Conservation (phyloP, 768 basidiomycete genomes). For the Boletus insuetus region DNA sequence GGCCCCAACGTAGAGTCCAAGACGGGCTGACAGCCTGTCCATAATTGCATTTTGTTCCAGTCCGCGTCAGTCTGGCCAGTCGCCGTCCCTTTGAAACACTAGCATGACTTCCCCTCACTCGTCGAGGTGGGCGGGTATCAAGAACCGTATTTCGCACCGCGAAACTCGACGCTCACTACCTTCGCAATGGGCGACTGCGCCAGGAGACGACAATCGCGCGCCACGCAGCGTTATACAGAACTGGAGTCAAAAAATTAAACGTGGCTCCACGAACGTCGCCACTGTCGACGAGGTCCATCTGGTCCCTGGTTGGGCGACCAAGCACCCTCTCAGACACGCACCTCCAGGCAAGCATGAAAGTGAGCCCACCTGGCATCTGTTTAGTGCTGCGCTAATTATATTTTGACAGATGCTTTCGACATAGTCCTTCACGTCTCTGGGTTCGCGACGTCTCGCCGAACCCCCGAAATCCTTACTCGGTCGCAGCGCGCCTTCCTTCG, state of each 20-base stretch:
- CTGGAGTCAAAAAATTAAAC: constrained; percentile 55
- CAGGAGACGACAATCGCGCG: constrained; percentile 22
- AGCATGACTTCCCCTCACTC: constrained; percentile 30
- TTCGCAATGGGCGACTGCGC: constrained; percentile 10
- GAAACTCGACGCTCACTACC: constrained; percentile 35
- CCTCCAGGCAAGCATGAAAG: constrained; percentile 26
- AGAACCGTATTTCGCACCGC: constrained; percentile 48
- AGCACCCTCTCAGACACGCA: constrained; percentile 38
- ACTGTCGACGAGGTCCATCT: constrained; percentile 49
- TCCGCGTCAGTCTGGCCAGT: background rate
- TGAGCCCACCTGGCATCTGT: constrained; percentile 2
- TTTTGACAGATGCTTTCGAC: constrained; percentile 53
- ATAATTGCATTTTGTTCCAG: constrained; percentile 13
- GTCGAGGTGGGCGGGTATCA: constrained; percentile 38
- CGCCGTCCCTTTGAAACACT: constrained; percentile 1
- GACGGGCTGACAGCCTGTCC: background rate
- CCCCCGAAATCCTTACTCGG: constrained; percentile 60
- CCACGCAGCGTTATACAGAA: constrained; percentile 34
- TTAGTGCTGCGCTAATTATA: background rate
- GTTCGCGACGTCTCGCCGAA: constrained; percentile 60
- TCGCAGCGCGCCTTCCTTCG: constrained; percentile 75
- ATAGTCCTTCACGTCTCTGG: constrained; percentile 77
- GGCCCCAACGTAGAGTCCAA: no score
- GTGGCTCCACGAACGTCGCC: constrained; percentile 21
- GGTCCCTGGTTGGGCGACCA: constrained; percentile 82